Conservation (phyloP, 805 yeast species). For the Metschnikowia continentalis region DNA sequence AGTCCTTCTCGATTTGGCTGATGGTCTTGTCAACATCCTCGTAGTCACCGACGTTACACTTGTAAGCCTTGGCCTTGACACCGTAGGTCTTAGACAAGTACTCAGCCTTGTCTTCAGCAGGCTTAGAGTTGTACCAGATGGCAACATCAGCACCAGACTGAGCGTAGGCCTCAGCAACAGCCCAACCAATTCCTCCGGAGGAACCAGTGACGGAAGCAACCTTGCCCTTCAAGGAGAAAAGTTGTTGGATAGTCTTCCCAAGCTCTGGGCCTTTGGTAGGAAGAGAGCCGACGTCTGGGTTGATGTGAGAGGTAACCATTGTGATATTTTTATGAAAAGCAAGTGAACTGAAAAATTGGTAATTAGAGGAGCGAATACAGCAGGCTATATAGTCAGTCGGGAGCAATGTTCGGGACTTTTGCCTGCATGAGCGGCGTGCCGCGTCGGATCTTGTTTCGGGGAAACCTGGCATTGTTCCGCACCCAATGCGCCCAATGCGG, state of each 20-base stretch:
- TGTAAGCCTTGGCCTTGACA: slow-evolving; percentile 60
- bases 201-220: slow-evolving; percentile 85
- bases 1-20: slow-evolving; percentile 54
- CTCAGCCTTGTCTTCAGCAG: slow-evolving; percentile 58
- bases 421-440: slow-evolving; percentile 3
- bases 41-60: slow-evolving; percentile 51
- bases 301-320: slow-evolving; percentile 21
- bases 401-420: slow-evolving; percentile 4
- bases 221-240: slow-evolving; percentile 77
- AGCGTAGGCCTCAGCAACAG: slow-evolving; percentile 77
- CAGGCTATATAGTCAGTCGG: slow-evolving; percentile 3
- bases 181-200: slow-evolving; percentile 76
- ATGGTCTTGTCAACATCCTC: slow-evolving; percentile 48
- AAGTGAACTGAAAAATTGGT: neutral
- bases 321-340: neutral
- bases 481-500: neutral
- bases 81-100: slow-evolving; percentile 44
- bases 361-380: neutral
- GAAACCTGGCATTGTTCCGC: slow-evolving; percentile 3
- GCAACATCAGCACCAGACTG: slow-evolving; percentile 87
- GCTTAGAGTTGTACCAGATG: slow-evolving; percentile 56
- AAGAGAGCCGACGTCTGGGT: slow-evolving; percentile 35
- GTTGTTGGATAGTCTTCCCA: slow-evolving; percentile 52
- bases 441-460: slow-evolving; percentile 5
- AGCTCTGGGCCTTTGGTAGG: slow-evolving; percentile 48